Base-by-base conservation (phyloP, 2,329 filamentous ascomycete genomes). In the Cadophora malorum region DNA sequence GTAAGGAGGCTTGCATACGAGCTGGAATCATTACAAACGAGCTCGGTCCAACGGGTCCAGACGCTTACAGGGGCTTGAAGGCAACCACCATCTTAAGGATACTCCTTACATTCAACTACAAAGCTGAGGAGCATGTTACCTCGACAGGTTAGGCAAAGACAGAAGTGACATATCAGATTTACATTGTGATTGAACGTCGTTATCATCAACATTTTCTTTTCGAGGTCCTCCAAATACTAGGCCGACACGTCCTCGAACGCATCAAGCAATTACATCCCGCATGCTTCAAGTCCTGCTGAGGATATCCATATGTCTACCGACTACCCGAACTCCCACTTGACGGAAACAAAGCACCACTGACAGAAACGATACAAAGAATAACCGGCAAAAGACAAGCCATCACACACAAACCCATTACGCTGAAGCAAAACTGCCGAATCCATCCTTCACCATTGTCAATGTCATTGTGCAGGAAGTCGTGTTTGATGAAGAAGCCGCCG, bases 261-360 rank as follows among this genome's bases (percentile, higher is more conserved):
- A 64, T 56, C 41, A 63, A 59, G 47, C 41, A 53, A 68, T 67
- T 52, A 61, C 25, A 64, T 63, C 63, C 64, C 64, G 66, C 66
- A 67, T 62, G 14, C 47, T 45, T 25, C 10, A 59, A 52, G 21
- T 10, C 61, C 61, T 52, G 53, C 59, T 59, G 16, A 52, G 38
- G 59, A 63, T 63, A 45, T 45, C 56, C 5, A 25, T 21, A 50
- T 64, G 12, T 8, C 14, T 19, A 63, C 8, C 49, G 38, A 21
- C 35, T 7, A n/a, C 45, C 12, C 41, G 25, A 49, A 25, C 41
- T 6, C 59, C 59, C 41, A 59, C 56, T 47, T 10, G 14, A 47
- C 25, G 1, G 31, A 61, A 9, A 45, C 3, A 59, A 6, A 35
- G n/a, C 19, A 58, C 33, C 10, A 61, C 28, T 33, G 41, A 41